Evolutionary conservation across 2,329 filamentous ascomycete species (phyloP).

Genomic region (Trichoderma atroviride): DNA sequence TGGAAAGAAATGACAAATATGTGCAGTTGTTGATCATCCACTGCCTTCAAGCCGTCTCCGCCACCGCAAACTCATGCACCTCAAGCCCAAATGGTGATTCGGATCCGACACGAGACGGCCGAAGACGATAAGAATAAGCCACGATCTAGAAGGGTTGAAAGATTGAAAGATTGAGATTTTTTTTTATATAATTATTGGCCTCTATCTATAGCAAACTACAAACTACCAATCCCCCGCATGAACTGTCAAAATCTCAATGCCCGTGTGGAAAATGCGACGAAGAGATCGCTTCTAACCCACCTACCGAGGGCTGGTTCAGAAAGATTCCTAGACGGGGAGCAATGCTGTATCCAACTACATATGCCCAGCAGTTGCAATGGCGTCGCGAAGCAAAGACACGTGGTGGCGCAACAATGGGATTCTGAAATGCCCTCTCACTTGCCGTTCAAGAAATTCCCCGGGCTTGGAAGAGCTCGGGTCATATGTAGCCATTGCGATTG

Average conservation of each 20-base stretch:
- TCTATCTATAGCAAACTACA: neutral
- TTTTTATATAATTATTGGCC: neutral
- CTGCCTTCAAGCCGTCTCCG: too few relatives aligned
- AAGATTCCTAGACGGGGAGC: neutral
- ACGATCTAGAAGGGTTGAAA: neutral
- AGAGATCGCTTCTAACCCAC: neutral
- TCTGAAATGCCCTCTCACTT: neutral
- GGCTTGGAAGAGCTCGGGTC: neutral
- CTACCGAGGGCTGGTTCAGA: neutral
- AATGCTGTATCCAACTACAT: neutral
- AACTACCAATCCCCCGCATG: neutral
- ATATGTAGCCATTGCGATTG: slow-evolving; percentile 3
- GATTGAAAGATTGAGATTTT: neutral
- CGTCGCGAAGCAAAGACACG: slow-evolving; percentile 11
- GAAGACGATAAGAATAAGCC: neutral
- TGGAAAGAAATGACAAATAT: neutral
- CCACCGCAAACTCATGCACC: neutral
- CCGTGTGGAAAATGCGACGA: neutral
- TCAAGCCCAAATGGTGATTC: neutral
- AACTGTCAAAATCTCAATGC: neutral
- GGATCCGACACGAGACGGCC: neutral
- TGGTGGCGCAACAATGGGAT: slow-evolving; percentile 22
- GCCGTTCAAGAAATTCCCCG: neutral
- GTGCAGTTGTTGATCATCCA: neutral
- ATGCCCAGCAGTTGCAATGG: neutral